Percentiles rank a stretch among this genome's conserved stretches.
These are phyloP conservation scores for Leptomonas seymouri DNA, from an alignment of 208 protist species.

Conservation along the genomic window DNA sequence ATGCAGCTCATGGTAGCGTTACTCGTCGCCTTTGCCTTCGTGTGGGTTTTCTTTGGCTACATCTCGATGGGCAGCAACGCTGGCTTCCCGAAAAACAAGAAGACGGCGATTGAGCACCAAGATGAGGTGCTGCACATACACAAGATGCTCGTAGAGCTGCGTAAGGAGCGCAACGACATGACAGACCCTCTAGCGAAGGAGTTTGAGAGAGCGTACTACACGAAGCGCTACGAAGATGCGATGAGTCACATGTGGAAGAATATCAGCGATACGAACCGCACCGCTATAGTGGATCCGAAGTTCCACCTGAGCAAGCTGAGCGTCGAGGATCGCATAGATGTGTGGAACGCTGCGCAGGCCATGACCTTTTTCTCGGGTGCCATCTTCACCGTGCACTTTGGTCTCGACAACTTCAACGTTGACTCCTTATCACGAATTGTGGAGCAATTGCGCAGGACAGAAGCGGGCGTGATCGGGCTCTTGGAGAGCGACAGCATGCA, in stretches of 20 bases:
- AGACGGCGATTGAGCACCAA: constrained; percentile 40
- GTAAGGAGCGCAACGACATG: constrained; percentile 40
- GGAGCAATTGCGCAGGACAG: constrained; percentile 41
- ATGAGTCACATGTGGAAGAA: constrained; percentile 46
- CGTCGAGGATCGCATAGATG: constrained; percentile 33
- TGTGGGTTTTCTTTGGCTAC: constrained; percentile 43
- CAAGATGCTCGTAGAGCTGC: constrained; percentile 50
- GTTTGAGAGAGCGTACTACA: constrained; percentile 43
- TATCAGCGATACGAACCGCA: constrained; percentile 32
- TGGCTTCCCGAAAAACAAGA: constrained; percentile 45
- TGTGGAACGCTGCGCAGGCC: constrained; percentile 66
- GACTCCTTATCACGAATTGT: constrained; percentile 68
- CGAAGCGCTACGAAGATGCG: constrained; percentile 35
- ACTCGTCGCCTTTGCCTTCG: constrained; percentile 43
- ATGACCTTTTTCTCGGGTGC: constrained; percentile 79
- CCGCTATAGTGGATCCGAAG: constrained; percentile 20
- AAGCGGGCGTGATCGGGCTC: constrained; percentile 62
- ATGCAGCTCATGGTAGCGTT: constrained; percentile 57
- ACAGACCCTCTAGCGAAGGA: constrained; percentile 49
- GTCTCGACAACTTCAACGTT: constrained; percentile 75
- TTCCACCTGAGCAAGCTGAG: constrained; percentile 31
- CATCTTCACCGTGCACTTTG: constrained; percentile 88
- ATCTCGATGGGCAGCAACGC: constrained; percentile 37
- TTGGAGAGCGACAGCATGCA: constrained; percentile 84
- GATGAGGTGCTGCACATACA: constrained; percentile 67